phyloP scores from a whole-genome alignment of 495 filamentous ascomycete genomes.

The Cercophora newfieldiana region DNA sequence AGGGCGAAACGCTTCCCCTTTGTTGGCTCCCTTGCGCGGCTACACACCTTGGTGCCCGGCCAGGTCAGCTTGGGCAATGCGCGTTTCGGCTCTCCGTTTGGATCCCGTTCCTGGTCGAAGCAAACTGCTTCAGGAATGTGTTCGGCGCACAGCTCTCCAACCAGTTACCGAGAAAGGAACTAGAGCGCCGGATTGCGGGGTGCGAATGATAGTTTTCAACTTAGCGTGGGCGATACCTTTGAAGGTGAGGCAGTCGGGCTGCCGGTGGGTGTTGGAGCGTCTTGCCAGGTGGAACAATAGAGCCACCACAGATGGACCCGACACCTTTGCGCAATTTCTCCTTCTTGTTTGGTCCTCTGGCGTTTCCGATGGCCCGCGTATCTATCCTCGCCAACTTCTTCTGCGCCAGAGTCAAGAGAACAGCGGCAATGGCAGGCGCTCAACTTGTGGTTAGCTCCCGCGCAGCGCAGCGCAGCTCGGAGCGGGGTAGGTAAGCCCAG shows the following conservation, averaged over 20 bases:
- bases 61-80: slow-evolving; percentile 14
- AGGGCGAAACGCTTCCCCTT: slow-evolving; percentile 1
- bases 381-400: slow-evolving; percentile 1
- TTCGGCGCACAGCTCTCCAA: slow-evolving; percentile 2
- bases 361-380: neutral
- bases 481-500: neutral
- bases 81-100: slow-evolving; percentile 4
- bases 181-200: neutral
- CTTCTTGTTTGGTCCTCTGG: neutral
- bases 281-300: neutral
- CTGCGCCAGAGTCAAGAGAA: neutral
- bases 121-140: slow-evolving; percentile 4
- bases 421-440: neutral
- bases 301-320: neutral
- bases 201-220: slow-evolving; percentile 2
- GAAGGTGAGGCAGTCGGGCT: neutral
- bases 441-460: neutral
- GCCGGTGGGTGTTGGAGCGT: neutral
- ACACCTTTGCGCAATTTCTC: neutral
- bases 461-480: neutral
- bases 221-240: neutral
- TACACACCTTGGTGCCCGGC: neutral
- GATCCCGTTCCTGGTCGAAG: slow-evolving; percentile 4
- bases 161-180: neutral
- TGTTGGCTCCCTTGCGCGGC: slow-evolving; percentile 14